Percentiles rank a stretch among this genome's conserved stretches.
phyloP scores from a whole-genome alignment of 371 early-diverging fungal species.

The Lichtheimia corymbifera region DNA sequence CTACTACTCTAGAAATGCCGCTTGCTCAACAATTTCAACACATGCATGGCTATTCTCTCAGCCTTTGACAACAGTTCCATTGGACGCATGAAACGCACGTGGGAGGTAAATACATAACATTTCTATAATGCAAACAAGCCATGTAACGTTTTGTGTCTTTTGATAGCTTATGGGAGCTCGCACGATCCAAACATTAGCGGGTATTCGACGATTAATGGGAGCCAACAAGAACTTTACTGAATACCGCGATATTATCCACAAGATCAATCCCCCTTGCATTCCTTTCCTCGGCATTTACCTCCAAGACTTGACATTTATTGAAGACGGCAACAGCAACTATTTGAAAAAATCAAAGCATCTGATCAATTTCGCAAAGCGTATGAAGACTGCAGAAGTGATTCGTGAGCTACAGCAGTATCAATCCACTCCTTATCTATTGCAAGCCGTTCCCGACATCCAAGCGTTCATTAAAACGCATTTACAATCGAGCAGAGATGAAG shows the following conservation, averaged over 20 bases:
- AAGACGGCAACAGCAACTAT: constrained; percentile 88
- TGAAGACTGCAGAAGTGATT: constrained; percentile 85
- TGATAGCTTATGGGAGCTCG: constrained; percentile 37
- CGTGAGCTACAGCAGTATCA: constrained; percentile 92
- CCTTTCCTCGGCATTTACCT: constrained; percentile 90
- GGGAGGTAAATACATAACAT: constrained; percentile 49
- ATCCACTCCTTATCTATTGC: constrained; percentile 77
- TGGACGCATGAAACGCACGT: constrained; percentile 86
- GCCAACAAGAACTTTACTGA: constrained; percentile 79
- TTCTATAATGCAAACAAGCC: not conserved
- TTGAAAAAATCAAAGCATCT: constrained; percentile 58
- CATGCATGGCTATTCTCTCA: constrained; percentile 87
- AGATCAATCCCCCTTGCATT: constrained; percentile 89
- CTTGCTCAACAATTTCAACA: constrained; percentile 88
- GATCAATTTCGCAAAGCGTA: constrained; percentile 91
- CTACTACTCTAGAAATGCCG: constrained; percentile 56
- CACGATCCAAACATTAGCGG: constrained; percentile 30
- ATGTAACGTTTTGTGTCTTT: not conserved
- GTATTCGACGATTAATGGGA: constrained; percentile 72
- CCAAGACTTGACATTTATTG: constrained; percentile 91
- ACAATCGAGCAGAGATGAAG: constrained; percentile 65
- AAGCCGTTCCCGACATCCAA: constrained; percentile 79
- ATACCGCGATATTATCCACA: constrained; percentile 86
- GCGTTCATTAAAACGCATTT: constrained; percentile 71
- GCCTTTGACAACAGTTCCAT: constrained; percentile 88